A percentile compares a stretch with the other conserved stretches of the same genome.
Evolutionary conservation across 192 early-diverging fungal species (phyloP).

Genomic region (Dissophora globulifera): DNA sequence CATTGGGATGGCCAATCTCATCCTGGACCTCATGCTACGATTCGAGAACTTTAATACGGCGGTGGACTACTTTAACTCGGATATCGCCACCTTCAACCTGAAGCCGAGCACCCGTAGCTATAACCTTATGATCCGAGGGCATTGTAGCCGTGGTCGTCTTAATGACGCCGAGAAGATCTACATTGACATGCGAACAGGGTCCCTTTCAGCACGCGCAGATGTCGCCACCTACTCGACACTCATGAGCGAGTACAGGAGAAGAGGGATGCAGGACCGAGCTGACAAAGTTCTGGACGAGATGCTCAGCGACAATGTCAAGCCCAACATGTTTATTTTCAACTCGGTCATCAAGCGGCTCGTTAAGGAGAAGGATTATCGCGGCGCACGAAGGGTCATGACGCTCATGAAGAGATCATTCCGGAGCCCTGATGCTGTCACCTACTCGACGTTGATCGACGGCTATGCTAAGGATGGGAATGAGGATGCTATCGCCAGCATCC

Average conservation of each 20-base stretch:
- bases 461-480: conserved; percentile 39
- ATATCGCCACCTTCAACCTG: background rate
- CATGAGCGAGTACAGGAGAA: conserved; percentile 27
- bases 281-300: conserved; percentile 34
- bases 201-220: conserved; percentile 8
- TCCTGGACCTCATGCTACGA: conserved; percentile 39
- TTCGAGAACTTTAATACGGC: conserved; percentile 15
- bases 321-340: conserved; percentile 50
- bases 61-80: conserved; percentile 20
- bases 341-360: conserved; percentile 32
- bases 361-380: conserved; percentile 16
- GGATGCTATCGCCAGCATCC: conserved; percentile 39
- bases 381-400: conserved; percentile 17
- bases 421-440: conserved; percentile 44
- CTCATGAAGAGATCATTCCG: conserved; percentile 19
- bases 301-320: conserved; percentile 32
- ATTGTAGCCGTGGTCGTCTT: background rate
- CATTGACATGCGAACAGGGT: conserved; percentile 22
- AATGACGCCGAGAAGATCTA: conserved; percentile 22
- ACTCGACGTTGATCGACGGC: conserved; percentile 44
- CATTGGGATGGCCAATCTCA: conserved; percentile 16
- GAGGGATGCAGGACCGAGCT: conserved; percentile 14
- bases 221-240: conserved; percentile 40
- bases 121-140: conserved; percentile 44
- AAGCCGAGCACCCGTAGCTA: conserved; percentile 17